phyloP scores from a whole-genome alignment of 768 basidiomycete species.

The Rubroboletus satanas region DNA sequence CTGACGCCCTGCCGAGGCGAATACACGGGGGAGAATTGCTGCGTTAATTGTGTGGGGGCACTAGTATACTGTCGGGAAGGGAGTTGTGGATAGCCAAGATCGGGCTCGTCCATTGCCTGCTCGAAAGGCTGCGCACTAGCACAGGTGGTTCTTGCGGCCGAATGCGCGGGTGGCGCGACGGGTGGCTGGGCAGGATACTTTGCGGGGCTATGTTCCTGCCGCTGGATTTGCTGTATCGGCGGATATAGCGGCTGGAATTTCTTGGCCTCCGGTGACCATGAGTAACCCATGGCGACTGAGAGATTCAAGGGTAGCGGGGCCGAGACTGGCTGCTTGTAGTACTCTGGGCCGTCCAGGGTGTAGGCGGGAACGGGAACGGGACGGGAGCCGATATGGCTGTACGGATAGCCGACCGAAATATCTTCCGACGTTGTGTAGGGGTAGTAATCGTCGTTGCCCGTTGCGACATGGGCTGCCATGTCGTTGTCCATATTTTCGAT shows the following conservation, averaged over 20 bases:
- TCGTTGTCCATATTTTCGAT: slow-evolving; percentile 35
- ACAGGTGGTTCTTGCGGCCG: slow-evolving; percentile 14
- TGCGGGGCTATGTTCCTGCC: slow-evolving; percentile 21
- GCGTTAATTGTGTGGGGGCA: slow-evolving; percentile 17
- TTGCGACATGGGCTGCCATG: slow-evolving; percentile 22
- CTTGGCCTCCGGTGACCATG: slow-evolving; percentile 31
- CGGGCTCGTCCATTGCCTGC: slow-evolving; percentile 26
- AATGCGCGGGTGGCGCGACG: slow-evolving; percentile 7
- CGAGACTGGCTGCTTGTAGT: slow-evolving; percentile 33
- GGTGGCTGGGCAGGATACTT: slow-evolving; percentile 19
- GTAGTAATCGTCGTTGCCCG: slow-evolving; percentile 27
- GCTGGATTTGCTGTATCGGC: slow-evolving; percentile 29
- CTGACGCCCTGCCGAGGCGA: slow-evolving; percentile 18
- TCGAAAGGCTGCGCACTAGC: slow-evolving; percentile 19
- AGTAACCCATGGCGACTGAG: slow-evolving; percentile 32
- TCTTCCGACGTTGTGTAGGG: slow-evolving; percentile 27
- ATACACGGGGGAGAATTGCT: slow-evolving; percentile 23
- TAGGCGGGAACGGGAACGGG: slow-evolving; percentile 24
- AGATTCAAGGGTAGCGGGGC: slow-evolving; percentile 32
- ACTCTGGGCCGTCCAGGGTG: slow-evolving; percentile 20
- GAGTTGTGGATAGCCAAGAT: slow-evolving; percentile 23
- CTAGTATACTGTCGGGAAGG: slow-evolving; percentile 23
- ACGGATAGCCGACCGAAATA: slow-evolving; percentile 19
- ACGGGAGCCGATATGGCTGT: slow-evolving; percentile 21
- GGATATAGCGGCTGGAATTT: slow-evolving; percentile 37